Conservation (phyloP, 169 alveolate species). For the Cryptosporidium muris region DNA sequence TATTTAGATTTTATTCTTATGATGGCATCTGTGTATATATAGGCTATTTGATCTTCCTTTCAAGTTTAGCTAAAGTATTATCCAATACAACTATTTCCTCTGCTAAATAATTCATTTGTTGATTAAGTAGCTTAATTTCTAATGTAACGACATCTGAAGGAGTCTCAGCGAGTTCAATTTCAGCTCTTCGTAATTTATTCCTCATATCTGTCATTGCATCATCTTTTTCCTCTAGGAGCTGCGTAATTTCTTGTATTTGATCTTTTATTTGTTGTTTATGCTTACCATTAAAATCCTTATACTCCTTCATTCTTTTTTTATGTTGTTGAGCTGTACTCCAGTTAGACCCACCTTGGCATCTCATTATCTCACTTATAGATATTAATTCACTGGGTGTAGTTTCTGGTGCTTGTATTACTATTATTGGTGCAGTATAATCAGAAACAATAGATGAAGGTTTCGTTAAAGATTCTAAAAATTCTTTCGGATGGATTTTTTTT, state of each 20-base stretch:
- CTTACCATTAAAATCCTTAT: constrained; percentile 43
- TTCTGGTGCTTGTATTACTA: constrained; percentile 70
- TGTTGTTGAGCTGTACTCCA: constrained; percentile 59
- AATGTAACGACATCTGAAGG: constrained; percentile 59
- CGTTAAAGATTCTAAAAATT: constrained; percentile 43
- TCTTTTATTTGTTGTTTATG: constrained; percentile 37
- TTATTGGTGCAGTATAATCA: constrained; percentile 68
- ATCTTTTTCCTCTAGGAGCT: constrained; percentile 59
- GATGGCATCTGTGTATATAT: not conserved
- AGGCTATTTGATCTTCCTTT: constrained; percentile 20
- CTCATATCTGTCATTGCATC: constrained; percentile 47
- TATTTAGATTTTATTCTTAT: not conserved
- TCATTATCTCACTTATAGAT: constrained; percentile 46
- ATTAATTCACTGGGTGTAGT: constrained; percentile 43
- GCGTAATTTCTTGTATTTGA: constrained; percentile 10
- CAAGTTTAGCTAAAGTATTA: constrained; percentile 34
- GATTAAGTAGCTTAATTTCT: constrained; percentile 48
- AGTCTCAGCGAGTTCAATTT: constrained; percentile 32
- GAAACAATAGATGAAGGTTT: constrained; percentile 60
- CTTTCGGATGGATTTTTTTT: constrained; percentile 35
- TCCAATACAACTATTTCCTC: constrained; percentile 53
- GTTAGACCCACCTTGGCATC: constrained; percentile 56
- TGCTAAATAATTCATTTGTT: constrained; percentile 65
- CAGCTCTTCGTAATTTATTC: constrained; percentile 24
- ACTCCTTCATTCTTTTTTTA: constrained; percentile 40